These are phyloP conservation scores for Blastobotrys arbuscula DNA, from an alignment of 1,139 yeast species.

Conservation along the genomic window DNA sequence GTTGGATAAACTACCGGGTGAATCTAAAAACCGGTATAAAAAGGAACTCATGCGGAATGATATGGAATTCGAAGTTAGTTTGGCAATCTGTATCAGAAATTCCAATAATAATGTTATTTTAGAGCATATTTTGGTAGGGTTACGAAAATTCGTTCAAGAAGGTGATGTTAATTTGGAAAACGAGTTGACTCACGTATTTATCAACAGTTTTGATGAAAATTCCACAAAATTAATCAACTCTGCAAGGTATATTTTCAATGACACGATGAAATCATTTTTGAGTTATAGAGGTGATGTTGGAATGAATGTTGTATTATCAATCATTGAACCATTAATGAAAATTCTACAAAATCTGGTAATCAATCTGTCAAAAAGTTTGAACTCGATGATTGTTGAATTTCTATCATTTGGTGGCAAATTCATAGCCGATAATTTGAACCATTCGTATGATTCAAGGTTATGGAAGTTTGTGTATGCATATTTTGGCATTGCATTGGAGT, in stretches of 20 bases:
- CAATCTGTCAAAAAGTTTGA: not conserved
- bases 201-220: too few species aligned
- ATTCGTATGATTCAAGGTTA: not conserved
- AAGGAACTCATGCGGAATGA: too few species aligned
- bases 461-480: not conserved
- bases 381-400: not conserved
- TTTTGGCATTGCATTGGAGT: not conserved
- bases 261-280: not conserved
- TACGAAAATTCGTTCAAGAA: too few species aligned
- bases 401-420: not conserved
- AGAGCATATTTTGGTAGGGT: too few species aligned
- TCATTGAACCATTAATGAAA: not conserved
- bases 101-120: too few species aligned
- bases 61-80: too few species aligned
- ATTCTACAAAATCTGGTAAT: not conserved
- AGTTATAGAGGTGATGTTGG: not conserved
- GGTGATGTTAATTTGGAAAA: too few species aligned
- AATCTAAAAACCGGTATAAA: not conserved
- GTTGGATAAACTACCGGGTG: not conserved
- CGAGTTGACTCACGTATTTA: too few species aligned
- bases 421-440: not conserved
- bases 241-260: not conserved
- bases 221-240: too few species aligned
- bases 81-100: too few species aligned
- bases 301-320: too few species aligned